Percentiles rank a stretch among this genome's conserved stretches.
These are phyloP conservation scores for Fusarium gaditjirri DNA, from an alignment of 2,329 filamentous ascomycete species.

Conservation along the genomic window DNA sequence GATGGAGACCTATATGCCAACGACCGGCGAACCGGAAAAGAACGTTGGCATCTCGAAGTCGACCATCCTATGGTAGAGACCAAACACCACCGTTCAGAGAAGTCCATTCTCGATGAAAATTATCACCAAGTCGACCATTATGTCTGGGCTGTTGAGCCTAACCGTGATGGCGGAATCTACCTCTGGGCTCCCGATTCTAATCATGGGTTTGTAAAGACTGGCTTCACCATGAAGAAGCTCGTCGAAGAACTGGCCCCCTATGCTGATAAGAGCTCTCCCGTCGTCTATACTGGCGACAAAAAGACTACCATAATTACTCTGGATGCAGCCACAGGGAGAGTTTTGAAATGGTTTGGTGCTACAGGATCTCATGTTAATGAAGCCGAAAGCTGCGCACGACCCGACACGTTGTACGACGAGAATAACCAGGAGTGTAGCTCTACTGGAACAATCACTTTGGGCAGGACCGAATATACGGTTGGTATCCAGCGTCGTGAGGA, in stretches of 20 bases:
- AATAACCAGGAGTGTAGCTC: slow-evolving; percentile 81
- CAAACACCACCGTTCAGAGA: slow-evolving; percentile 78
- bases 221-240: slow-evolving; percentile 83
- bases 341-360: slow-evolving; percentile 86
- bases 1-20: slow-evolving; percentile 94
- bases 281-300: slow-evolving; percentile 92
- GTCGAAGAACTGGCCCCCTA: slow-evolving; percentile 87
- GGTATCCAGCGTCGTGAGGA: slow-evolving; percentile 82
- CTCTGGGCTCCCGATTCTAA: slow-evolving; percentile 77
- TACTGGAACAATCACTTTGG: slow-evolving; percentile 82
- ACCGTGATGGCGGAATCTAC: slow-evolving; percentile 85
- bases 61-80: slow-evolving; percentile 93
- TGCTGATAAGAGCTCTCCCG: slow-evolving; percentile 76
- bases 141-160: slow-evolving; percentile 95
- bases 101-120: slow-evolving; percentile 68
- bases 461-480: slow-evolving; percentile 89
- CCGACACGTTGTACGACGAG: slow-evolving; percentile 73
- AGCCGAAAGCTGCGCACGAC: slow-evolving; percentile 78
- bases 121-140: slow-evolving; percentile 81
- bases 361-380: slow-evolving; percentile 74
- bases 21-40: slow-evolving; percentile 85
- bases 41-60: slow-evolving; percentile 86
- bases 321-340: slow-evolving; percentile 84
- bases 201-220: slow-evolving; percentile 71
- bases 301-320: slow-evolving; percentile 90